Percentiles rank a stretch among this genome's conserved stretches.
Evolutionary conservation across 2,329 filamentous ascomycete species (phyloP).

Genomic region (Cryphonectria radicalis): DNA sequence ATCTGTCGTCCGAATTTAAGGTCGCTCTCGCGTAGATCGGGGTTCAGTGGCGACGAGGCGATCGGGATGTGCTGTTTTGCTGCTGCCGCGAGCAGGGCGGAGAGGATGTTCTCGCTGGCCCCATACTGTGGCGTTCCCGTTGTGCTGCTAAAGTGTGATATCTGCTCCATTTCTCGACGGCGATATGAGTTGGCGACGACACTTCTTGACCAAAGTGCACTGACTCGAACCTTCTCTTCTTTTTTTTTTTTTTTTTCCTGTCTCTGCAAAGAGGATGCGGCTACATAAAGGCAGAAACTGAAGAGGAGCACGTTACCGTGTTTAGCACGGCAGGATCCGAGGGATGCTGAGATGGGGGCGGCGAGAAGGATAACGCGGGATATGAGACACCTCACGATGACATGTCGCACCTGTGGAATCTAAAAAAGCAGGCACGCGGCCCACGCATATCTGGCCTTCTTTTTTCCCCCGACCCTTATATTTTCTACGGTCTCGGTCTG

Average conservation of each 20-base stretch:
- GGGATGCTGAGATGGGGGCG: conserved; percentile 15
- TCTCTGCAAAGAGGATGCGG: not conserved
- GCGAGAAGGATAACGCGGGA: not conserved
- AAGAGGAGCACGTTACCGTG: not conserved
- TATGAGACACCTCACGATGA: conserved; percentile 14
- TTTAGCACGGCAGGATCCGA: conserved; percentile 20
- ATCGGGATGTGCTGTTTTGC: conserved; percentile 26
- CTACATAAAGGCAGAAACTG: not conserved
- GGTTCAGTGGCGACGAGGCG: conserved; percentile 27
- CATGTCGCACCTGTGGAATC: conserved; percentile 16
- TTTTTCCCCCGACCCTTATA: too few relatives aligned
- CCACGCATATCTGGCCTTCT: not conserved
- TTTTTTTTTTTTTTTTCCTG: too few relatives aligned
- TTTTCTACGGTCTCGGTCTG: not conserved
- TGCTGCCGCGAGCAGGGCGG: conserved; percentile 23
- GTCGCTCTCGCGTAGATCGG: conserved; percentile 20
- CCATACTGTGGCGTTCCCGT: conserved; percentile 6
- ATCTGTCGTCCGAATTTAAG: conserved; percentile 13
- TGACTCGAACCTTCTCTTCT: not conserved
- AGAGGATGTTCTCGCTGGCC: conserved; percentile 20
- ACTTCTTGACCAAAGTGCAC: not conserved
- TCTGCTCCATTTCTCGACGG: conserved; percentile 23
- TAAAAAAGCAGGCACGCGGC: conserved; percentile 11
- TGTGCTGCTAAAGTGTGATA: conserved; percentile 1
- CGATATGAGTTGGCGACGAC: not conserved